Evolutionary conservation across 345 rosid genomes (phyloP).

Genomic region (Mangifera indica): DNA sequence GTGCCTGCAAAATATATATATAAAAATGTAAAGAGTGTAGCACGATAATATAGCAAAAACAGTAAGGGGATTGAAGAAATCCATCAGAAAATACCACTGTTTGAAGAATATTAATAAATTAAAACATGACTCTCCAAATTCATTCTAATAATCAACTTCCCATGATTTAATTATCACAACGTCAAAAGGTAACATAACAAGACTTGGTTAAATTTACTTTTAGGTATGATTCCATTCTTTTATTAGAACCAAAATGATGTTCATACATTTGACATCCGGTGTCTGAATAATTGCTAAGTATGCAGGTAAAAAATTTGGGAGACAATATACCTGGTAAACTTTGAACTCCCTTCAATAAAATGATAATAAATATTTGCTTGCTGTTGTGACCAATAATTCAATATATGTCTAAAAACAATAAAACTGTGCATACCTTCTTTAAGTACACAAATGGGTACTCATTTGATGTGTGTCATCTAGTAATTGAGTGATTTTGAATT

Average conservation of each 20-base stretch:
- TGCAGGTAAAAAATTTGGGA: neutral
- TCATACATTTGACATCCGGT: neutral
- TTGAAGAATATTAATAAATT: neutral
- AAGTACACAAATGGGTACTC: no score
- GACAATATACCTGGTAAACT: neutral
- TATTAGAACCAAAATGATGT: neutral
- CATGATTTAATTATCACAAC: conserved; percentile 4
- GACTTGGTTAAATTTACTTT: neutral
- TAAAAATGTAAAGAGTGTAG: neutral
- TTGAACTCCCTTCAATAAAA: neutral
- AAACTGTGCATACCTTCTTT: no score
- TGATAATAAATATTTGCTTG: neutral
- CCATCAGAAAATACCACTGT: neutral
- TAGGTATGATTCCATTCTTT: neutral
- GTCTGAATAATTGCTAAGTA: neutral
- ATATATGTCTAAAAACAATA: neutral
- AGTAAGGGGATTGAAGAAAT: neutral
- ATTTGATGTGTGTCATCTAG: no score
- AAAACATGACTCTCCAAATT: neutral
- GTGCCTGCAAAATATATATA: conserved; percentile 45
- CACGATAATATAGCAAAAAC: neutral
- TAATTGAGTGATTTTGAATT: no score
- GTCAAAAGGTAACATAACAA: neutral
- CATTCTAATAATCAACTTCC: neutral
- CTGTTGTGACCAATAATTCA: neutral